Conservation (phyloP, 257 asterid species). For the Ligustrum vulgare region DNA sequence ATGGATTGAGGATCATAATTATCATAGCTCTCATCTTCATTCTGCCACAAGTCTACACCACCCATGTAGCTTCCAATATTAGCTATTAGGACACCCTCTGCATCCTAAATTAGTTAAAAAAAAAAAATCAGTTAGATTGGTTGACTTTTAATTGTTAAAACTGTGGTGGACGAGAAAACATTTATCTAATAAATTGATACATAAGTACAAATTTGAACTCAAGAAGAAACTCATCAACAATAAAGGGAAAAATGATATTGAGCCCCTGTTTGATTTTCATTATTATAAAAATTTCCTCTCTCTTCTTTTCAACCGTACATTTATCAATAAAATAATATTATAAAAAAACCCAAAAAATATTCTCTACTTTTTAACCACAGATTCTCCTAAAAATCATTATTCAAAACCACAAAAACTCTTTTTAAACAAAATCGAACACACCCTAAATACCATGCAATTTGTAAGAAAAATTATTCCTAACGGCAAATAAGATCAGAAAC, state of each 20-base stretch:
- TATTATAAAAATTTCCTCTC: no score
- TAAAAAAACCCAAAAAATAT: no score
- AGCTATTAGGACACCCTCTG: constrained; percentile 93
- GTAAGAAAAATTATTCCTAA: background rate
- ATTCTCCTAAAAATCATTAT: no score
- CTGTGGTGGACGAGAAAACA: background rate
- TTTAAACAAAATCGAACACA: no score
- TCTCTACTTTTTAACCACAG: no score
- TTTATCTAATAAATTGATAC: background rate
- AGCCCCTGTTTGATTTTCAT: no score
- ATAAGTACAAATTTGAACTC: background rate
- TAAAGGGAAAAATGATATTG: background rate
- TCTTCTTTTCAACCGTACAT: no score
- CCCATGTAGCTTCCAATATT: constrained; percentile 99
- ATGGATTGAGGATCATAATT: constrained; percentile 96
- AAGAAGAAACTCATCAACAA: background rate
- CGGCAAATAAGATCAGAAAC: background rate
- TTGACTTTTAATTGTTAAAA: background rate
- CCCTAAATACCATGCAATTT: background rate
- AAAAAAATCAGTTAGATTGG: constrained; percentile 20
- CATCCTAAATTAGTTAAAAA: constrained; percentile 52
- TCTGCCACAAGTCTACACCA: constrained; percentile 98
- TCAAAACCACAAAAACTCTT: no score
- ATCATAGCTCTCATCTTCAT: constrained; percentile 86
- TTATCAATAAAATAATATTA: no score